phyloP scores from a whole-genome alignment of 805 yeast species.

The Kodamaea fukazawae region DNA sequence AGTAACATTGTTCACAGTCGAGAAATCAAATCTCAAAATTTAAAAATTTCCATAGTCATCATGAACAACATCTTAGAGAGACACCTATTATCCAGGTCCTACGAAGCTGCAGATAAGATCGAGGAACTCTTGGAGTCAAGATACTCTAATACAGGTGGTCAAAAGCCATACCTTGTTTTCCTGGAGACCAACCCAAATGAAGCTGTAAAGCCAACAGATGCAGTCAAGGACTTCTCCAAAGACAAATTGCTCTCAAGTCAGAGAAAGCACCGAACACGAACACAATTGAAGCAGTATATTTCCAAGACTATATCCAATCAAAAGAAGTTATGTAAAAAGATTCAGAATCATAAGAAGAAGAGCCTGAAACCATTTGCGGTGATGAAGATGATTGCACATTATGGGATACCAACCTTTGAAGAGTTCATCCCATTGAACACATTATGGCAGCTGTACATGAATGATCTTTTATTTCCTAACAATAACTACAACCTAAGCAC shows the following conservation, averaged over 20 bases:
- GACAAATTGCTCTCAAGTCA: slow-evolving; percentile 17
- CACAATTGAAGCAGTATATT: slow-evolving; percentile 43
- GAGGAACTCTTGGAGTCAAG: slow-evolving; percentile 42
- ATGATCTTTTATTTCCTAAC: slow-evolving; percentile 48
- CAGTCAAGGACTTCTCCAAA: neutral
- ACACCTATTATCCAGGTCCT: slow-evolving; percentile 45
- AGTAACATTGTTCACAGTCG: neutral
- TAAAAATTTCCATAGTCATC: neutral
- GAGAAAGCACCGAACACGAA: slow-evolving; percentile 32
- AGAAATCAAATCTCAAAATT: too few species aligned
- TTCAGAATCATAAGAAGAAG: slow-evolving; percentile 29
- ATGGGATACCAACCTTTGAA: slow-evolving; percentile 42
- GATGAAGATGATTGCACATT: slow-evolving; percentile 19
- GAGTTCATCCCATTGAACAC: slow-evolving; percentile 53
- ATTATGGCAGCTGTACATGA: slow-evolving; percentile 75
- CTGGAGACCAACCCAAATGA: slow-evolving; percentile 9
- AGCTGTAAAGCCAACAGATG: slow-evolving; percentile 2
- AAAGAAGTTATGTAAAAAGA: slow-evolving; percentile 32
- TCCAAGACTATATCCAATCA: slow-evolving; percentile 38
- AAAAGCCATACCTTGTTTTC: slow-evolving; percentile 42
- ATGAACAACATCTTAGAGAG: slow-evolving; percentile 44
- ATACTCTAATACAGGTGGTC: slow-evolving; percentile 46
- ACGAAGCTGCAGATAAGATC: slow-evolving; percentile 35
- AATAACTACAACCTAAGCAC: slow-evolving; percentile 8
- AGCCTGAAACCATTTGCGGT: slow-evolving; percentile 25